Evolutionary conservation across 257 asterid species (phyloP).

Genomic region (Scutellaria baicalensis): DNA sequence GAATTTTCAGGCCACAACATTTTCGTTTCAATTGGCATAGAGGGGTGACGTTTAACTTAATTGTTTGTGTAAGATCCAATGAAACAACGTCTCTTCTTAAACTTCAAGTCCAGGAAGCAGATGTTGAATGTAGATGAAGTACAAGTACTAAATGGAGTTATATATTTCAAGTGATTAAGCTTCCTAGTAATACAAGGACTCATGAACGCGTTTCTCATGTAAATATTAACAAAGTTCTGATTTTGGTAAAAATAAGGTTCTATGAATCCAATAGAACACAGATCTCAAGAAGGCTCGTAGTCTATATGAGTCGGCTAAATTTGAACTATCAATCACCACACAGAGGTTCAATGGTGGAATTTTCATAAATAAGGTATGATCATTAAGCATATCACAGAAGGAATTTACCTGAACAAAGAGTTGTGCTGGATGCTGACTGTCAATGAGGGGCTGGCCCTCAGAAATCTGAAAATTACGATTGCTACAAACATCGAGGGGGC

Average conservation of each 20-base stretch:
- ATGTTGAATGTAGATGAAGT: too few relatives aligned
- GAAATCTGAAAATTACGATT: constrained; percentile 33
- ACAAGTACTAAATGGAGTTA: too few relatives aligned
- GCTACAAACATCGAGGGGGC: constrained; percentile 60
- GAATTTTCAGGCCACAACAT: too few relatives aligned
- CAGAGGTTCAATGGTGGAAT: neutral
- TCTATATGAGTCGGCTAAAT: neutral
- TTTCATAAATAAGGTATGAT: too few relatives aligned
- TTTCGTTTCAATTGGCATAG: too few relatives aligned
- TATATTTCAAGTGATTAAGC: too few relatives aligned
- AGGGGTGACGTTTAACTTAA: too few relatives aligned
- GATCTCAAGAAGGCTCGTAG: too few relatives aligned
- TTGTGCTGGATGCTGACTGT: constrained; percentile 34
- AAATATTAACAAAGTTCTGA: neutral
- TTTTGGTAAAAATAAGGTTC: neutral
- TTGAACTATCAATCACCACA: neutral
- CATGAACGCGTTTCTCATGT: too few relatives aligned
- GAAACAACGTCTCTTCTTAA: neutral
- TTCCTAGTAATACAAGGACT: too few relatives aligned
- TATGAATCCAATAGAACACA: neutral
- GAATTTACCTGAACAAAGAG: constrained; percentile 72
- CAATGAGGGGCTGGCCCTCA: constrained; percentile 29
- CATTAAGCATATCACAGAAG: neutral
- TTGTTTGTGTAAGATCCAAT: neutral
- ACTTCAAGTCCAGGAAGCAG: too few relatives aligned